Evolutionary conservation across 2,329 filamentous ascomycete genomes (phyloP).

Genomic region (Fusarium graminum): DNA sequence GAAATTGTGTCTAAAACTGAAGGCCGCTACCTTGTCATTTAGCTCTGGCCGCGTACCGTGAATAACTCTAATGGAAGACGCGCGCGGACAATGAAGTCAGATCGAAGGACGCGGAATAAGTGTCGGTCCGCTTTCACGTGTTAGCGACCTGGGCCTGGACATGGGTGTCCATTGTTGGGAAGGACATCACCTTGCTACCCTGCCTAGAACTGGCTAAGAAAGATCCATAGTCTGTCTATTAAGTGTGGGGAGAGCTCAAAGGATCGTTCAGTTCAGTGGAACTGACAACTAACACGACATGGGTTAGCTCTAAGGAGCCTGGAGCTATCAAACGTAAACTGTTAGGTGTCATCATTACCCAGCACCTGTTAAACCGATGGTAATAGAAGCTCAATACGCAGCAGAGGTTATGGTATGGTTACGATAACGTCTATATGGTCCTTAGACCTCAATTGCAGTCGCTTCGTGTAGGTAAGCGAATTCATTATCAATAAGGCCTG

Average conservation of each 20-base stretch:
- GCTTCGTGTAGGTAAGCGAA: not conserved
- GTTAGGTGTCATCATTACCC: slow-evolving; percentile 25
- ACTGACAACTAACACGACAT: slow-evolving; percentile 17
- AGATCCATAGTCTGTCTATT: slow-evolving; percentile 10
- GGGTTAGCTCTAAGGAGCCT: slow-evolving; percentile 22
- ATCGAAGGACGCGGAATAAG: slow-evolving; percentile 25
- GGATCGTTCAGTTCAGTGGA: slow-evolving; percentile 33
- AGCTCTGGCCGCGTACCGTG: slow-evolving; percentile 29
- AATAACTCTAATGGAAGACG: slow-evolving; percentile 20
- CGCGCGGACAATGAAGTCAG: slow-evolving; percentile 23
- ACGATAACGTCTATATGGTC: not conserved
- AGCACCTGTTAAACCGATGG: not conserved
- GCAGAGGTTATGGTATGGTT: not conserved
- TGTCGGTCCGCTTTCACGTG: slow-evolving; percentile 12
- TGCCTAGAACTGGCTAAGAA: not conserved
- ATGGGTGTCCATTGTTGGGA: slow-evolving; percentile 19
- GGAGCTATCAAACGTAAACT: slow-evolving; percentile 25
- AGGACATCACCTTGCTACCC: not conserved
- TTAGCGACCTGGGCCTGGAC: slow-evolving; percentile 1
- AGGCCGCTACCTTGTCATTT: slow-evolving; percentile 18
- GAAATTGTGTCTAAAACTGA: not conserved
- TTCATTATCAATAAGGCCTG: too few species aligned
- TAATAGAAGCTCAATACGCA: not conserved
- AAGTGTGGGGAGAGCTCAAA: slow-evolving; percentile 16
- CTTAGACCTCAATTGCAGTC: not conserved